A percentile compares a stretch with the other conserved stretches of the same genome.
phyloP scores from a whole-genome alignment of 768 basidiomycete species.

The Cystofilobasidium capitatum region DNA sequence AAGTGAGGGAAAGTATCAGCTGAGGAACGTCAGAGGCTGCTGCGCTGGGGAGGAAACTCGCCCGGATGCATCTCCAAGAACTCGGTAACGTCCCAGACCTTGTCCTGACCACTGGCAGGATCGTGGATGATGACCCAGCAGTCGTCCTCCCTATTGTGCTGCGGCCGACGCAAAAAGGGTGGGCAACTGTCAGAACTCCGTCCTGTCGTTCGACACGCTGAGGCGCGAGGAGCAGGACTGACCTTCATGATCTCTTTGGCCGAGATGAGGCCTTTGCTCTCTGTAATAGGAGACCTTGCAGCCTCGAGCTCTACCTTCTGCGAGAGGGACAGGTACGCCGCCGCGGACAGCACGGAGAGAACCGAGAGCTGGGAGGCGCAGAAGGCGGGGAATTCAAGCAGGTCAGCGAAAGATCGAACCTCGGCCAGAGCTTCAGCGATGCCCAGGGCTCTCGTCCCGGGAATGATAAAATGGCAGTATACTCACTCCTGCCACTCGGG shows the following conservation, averaged over 20 bases:
- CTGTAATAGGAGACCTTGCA: background rate
- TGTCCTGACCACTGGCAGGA: background rate
- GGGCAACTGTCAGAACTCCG: too few species aligned
- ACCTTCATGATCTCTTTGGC: slow-evolving; percentile 5
- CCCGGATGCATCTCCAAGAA: slow-evolving; percentile 35
- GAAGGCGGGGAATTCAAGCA: too few species aligned
- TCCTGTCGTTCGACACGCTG: too few species aligned
- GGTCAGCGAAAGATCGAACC: too few species aligned
- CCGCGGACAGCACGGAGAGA: background rate
- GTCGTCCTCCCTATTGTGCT: slow-evolving; percentile 9
- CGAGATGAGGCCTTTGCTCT: background rate
- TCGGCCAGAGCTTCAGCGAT: too few species aligned
- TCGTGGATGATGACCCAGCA: slow-evolving; percentile 21
- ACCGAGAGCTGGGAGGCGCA: background rate
- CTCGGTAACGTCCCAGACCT: slow-evolving; percentile 34
- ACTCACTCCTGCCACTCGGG: background rate
- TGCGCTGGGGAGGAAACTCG: too few species aligned
- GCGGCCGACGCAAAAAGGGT: background rate
- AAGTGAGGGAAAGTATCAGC: too few species aligned
- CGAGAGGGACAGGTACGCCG: background rate
- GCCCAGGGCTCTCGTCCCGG: too few species aligned
- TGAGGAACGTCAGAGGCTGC: too few species aligned
- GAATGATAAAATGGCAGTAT: background rate
- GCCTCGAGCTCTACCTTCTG: background rate
- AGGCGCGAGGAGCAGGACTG: too few species aligned